These are phyloP conservation scores for Hymenoscyphus fructigenus DNA, from an alignment of 2,329 filamentous ascomycete genomes.

Conservation along the genomic window DNA sequence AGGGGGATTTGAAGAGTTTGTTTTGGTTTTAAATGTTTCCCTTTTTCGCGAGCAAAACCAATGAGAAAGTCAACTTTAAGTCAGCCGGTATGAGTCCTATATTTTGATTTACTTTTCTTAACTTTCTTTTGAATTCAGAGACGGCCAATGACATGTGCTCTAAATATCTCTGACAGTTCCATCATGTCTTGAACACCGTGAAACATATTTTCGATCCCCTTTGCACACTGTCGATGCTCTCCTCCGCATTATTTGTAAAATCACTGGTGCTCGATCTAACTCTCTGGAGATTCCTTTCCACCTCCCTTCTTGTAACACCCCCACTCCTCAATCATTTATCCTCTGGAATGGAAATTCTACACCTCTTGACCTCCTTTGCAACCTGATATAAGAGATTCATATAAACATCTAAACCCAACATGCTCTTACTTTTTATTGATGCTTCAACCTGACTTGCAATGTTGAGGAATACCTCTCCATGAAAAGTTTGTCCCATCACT, in stretches of 20 bases:
- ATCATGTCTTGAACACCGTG: not conserved
- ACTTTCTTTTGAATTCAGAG: too few relatives aligned
- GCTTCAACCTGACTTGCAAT: not conserved
- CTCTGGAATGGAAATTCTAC: not conserved
- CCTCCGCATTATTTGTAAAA: too few relatives aligned
- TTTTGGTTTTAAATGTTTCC: too few relatives aligned
- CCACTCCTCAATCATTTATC: not conserved
- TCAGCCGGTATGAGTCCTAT: too few relatives aligned
- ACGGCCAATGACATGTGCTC: too few relatives aligned
- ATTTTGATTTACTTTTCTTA: too few relatives aligned
- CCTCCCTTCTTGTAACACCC: not conserved
- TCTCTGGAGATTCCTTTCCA: not conserved
- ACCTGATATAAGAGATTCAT: not conserved
- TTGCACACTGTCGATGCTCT: not conserved
- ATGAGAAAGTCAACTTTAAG: too few relatives aligned
- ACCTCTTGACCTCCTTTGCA: not conserved
- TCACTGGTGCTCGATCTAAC: not conserved
- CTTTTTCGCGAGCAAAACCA: too few relatives aligned
- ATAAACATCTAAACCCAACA: not conserved
- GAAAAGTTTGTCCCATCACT: not conserved
- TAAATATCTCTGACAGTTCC: too few relatives aligned
- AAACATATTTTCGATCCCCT: not conserved
- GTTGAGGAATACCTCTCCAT: not conserved
- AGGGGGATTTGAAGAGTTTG: not conserved
- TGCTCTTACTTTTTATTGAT: not conserved